Conservation (phyloP, 192 early-diverging fungal species). For the Phlyctochytrium arcticum region DNA sequence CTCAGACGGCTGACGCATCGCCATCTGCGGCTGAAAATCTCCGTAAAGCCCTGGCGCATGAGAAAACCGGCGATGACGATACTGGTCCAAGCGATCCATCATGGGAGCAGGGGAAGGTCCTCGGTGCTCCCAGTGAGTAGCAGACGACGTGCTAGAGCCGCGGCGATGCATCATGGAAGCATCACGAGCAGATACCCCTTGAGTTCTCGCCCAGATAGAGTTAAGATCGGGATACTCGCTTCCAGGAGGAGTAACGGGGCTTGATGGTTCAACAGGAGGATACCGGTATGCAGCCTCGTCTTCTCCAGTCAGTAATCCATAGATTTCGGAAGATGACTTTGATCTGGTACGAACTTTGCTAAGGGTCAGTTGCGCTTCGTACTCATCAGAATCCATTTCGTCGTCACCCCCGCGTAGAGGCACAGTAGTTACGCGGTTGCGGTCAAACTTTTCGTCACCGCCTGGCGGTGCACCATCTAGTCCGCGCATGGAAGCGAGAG, state of each 20-base stretch:
- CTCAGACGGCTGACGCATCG: slow-evolving; percentile 6
- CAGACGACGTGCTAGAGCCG: slow-evolving; percentile 50
- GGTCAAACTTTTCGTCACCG: slow-evolving; percentile 4
- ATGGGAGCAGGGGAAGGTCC: slow-evolving; percentile 21
- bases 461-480: slow-evolving; percentile 14
- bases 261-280: slow-evolving; percentile 22
- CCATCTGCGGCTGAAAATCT: slow-evolving; percentile 31
- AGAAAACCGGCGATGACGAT: slow-evolving; percentile 57
- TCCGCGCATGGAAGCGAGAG: slow-evolving; percentile 49
- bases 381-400: slow-evolving; percentile 53
- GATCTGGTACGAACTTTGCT: slow-evolving; percentile 52
- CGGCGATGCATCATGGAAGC: slow-evolving; percentile 48
- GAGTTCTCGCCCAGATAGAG: slow-evolving; percentile 47
- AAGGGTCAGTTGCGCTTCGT: slow-evolving; percentile 23
- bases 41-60: slow-evolving; percentile 45
- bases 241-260: slow-evolving; percentile 39
- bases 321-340: slow-evolving; percentile 66
- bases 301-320: slow-evolving; percentile 51
- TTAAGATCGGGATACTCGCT: slow-evolving; percentile 48
- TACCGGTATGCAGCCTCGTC: slow-evolving; percentile 34
- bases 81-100: slow-evolving; percentile 45
- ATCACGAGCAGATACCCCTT: slow-evolving; percentile 24
- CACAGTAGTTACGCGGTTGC: slow-evolving; percentile 14
- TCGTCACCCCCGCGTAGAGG: slow-evolving; percentile 42
- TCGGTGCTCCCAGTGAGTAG: slow-evolving; percentile 43